Evolutionary conservation across 306 rosid genomes (phyloP).

Genomic region (Prunus kanzakura): DNA sequence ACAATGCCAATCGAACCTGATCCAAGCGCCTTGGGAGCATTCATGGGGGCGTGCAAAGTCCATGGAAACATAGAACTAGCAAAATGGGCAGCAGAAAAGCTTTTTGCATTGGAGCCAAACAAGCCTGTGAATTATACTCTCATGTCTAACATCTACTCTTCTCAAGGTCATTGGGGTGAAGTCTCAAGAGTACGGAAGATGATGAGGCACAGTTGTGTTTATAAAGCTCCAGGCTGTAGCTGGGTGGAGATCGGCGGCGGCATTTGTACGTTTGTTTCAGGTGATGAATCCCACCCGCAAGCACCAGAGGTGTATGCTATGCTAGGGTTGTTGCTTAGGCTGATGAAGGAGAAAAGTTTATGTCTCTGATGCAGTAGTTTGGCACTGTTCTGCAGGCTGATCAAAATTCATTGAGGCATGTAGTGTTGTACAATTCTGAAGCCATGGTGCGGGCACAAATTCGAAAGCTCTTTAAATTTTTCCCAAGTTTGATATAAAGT

Average conservation of each 20-base stretch:
- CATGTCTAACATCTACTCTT: slow-evolving; percentile 64
- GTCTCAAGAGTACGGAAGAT: slow-evolving; percentile 50
- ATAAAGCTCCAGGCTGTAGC: slow-evolving; percentile 60
- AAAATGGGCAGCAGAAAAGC: slow-evolving; percentile 61
- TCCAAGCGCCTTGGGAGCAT: slow-evolving; percentile 53
- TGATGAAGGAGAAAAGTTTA: slow-evolving; percentile 39
- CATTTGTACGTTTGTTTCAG: slow-evolving; percentile 50
- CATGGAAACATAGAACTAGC: slow-evolving; percentile 52
- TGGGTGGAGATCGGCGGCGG: slow-evolving; percentile 58
- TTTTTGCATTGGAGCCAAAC: slow-evolving; percentile 49
- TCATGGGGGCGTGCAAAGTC: slow-evolving; percentile 68
- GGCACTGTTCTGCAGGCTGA: neutral
- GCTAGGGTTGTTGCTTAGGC: slow-evolving; percentile 36
- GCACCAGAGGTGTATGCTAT: slow-evolving; percentile 35
- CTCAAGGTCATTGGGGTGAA: slow-evolving; percentile 57
- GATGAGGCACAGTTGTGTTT: slow-evolving; percentile 37
- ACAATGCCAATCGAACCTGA: slow-evolving; percentile 49
- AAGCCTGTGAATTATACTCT: slow-evolving; percentile 50
- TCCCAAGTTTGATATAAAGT: no score
- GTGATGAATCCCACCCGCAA: slow-evolving; percentile 47
- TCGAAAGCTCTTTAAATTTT: no score
- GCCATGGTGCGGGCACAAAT: no score
- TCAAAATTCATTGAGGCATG: no score
- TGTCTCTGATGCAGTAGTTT: neutral
- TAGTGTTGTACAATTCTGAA: no score